Base-by-base conservation (phyloP, 2,329 filamentous ascomycete species). In the Blastomyces silverae region DNA sequence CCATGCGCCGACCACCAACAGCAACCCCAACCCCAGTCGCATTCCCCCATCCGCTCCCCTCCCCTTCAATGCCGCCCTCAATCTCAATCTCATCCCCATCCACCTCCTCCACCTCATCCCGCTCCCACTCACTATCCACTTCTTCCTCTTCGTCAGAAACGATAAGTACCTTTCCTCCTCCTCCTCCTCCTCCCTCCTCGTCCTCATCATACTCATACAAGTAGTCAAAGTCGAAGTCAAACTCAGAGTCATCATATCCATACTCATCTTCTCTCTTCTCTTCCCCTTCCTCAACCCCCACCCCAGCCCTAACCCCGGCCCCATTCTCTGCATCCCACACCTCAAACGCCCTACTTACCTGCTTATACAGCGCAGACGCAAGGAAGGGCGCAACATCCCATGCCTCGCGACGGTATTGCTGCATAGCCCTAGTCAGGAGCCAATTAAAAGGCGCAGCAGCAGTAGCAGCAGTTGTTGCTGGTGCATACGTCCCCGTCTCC, bases 11-110 rank as follows among this genome's bases (percentile, higher is more conserved):
- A 37, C 34, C 34, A 37, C 34, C 34, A 37, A 37, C 34, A 2
- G 2, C 31, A 34, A 5, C 34, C 10, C 34, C 34, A 37, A 37
- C 34, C 10, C 37, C 37, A 39, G 37, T 39, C 37, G 37, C n/a
- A 10, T 20, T 34, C 28, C 25, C 25, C 53, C 53, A 56, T 20
- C 53, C 53, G 0, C 53, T 34, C 28, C 53, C 53, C 17, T 56
- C 53, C 53, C 28, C 53, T 15, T 56, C 53, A 17, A 20, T 17
- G 17, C 53, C 53, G 13, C 53, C 53, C 3, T 56, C 22, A 13
- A 34, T 28, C 53, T 56, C 53, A 11, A 56, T 31, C 28, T 56
- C 53, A 56, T 56, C 53, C 17, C 31, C 11, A 34, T 56, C 53
- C 17, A 34, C 53, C 6, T 34, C 31, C 13, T 56, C 53, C 28